Percentiles rank a stretch among this genome's conserved stretches.
These are phyloP conservation scores for Phytophthora brassicae DNA, from an alignment of 352 stramenopile species.

Conservation along the genomic window DNA sequence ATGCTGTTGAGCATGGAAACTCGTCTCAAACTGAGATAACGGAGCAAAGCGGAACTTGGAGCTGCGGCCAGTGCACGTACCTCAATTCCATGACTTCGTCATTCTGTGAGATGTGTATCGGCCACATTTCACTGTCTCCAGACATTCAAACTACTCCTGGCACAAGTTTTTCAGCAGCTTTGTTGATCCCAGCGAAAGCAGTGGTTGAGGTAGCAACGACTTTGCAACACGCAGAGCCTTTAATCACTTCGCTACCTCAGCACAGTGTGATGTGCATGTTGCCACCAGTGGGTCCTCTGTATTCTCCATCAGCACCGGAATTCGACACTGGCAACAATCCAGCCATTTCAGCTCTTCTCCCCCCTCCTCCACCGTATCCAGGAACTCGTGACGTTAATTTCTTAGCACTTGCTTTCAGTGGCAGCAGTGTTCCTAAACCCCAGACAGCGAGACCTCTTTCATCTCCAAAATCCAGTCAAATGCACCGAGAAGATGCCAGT, in stretches of 20 bases:
- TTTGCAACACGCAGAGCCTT: constrained; percentile 1
- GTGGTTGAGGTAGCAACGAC: constrained; percentile 12
- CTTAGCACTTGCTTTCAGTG: constrained; percentile 52
- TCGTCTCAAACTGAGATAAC: constrained; percentile 3
- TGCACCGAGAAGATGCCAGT: constrained; percentile 27
- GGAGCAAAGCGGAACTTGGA: constrained; percentile 34
- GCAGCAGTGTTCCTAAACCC: constrained; percentile 8
- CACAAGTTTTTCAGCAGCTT: constrained; percentile 25
- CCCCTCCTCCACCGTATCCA: constrained; percentile 12
- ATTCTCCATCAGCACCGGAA: constrained; percentile 32
- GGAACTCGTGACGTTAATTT: constrained; percentile 37
- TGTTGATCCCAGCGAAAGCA: constrained; percentile 19
- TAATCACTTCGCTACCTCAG: neutral
- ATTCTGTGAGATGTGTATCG: constrained; percentile 65
- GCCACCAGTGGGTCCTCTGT: constrained; percentile 12
- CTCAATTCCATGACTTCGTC: constrained; percentile 54
- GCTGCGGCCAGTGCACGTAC: constrained; percentile 59
- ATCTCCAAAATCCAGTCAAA: constrained; percentile 22
- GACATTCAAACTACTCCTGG: constrained; percentile 23
- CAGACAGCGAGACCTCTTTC: neutral
- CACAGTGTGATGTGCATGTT: constrained; percentile 10
- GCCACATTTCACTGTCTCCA: constrained; percentile 50
- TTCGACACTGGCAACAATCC: constrained; percentile 13
- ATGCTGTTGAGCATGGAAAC: constrained; percentile 6
- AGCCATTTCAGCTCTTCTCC: neutral